Percentiles rank a stretch among this genome's conserved stretches.
phyloP scores from a whole-genome alignment of 192 early-diverging fungal genomes.

The Chytriomyces sp. region DNA sequence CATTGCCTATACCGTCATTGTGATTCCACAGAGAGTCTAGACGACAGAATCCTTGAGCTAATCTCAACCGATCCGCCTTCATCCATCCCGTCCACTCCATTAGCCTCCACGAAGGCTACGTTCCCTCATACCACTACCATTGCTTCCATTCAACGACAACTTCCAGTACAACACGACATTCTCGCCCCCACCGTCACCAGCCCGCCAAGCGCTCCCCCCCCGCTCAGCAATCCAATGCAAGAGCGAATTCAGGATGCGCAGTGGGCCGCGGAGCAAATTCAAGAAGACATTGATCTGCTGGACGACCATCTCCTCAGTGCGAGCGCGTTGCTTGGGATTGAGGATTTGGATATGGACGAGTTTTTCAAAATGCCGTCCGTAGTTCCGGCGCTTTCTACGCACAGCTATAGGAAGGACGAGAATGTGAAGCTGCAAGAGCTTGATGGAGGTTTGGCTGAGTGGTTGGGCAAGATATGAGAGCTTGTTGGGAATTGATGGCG shows the following conservation, averaged over 20 bases:
- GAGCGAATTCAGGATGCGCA: slow-evolving; percentile 8
- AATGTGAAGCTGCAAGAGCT: too few species aligned
- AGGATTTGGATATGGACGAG: slow-evolving; percentile 30
- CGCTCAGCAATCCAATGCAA: slow-evolving; percentile 3
- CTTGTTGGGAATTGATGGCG: too few species aligned
- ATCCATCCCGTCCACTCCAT: not conserved
- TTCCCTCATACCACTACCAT: not conserved
- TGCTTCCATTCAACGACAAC: not conserved
- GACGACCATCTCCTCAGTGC: slow-evolving; percentile 38
- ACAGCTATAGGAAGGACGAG: too few species aligned
- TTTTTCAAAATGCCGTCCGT: slow-evolving; percentile 8
- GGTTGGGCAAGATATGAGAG: too few species aligned
- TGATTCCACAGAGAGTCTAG: slow-evolving; percentile 10
- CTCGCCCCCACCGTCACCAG: not conserved
- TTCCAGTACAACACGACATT: not conserved
- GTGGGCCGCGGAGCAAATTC: slow-evolving; percentile 31
- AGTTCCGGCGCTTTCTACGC: not conserved
- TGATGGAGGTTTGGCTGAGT: too few species aligned
- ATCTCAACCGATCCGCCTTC: slow-evolving; percentile 15
- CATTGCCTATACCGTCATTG: not conserved
- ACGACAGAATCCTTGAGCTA: slow-evolving; percentile 28
- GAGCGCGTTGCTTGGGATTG: slow-evolving; percentile 20
- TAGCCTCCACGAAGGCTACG: not conserved
- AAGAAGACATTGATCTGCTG: slow-evolving; percentile 48
- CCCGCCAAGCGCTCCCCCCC: not conserved